Base-by-base conservation (phyloP, 352 stramenopile species). In the Globisporangium radiosum region DNA sequence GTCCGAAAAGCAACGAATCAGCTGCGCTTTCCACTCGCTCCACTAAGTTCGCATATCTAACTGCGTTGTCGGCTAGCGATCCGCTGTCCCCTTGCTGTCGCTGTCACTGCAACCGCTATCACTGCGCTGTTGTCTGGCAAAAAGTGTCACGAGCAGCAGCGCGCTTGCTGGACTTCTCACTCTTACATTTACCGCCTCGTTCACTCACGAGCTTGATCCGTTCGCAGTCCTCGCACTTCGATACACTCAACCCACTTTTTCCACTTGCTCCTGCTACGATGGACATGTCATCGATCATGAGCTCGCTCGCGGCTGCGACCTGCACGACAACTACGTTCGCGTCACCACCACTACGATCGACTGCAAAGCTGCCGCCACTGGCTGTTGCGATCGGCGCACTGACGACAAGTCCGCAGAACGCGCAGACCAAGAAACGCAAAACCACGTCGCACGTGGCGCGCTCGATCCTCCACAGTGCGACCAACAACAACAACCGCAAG, bases 401-500 rank as follows among this genome's bases (percentile, higher is more conserved):
- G 3, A 43, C 47, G 9, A 8, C 42, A 7, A 62, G 47, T 25
- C 57, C 48, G 40, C 57, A 44, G 11, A 52, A 47, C 11, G 15
- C 19, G 8, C 57, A 50, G 25, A 38, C 8, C 36, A 62, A 62
- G 40, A 39, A 50, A 15, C 11, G 13, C 5, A 39, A 15, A 13
- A 25, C 14, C 15, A 37, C 57, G 14, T 47, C 49, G 8, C 39
- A 49, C 5, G 49, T 62, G 48, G 57, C 25, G 17, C 54, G 60
- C 15, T 56, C 47, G n/a, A 57, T 66, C 13, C 11, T 63, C n/a
- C 57, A 62, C 7, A 54, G 13, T 47, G 43, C 43, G 15, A 15
- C 19, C 19, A 71, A 76, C 57, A 75, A 73, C 25, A 33, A 3
- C 54, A 47, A 56, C 19, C 72, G 68, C 54, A 81, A 79, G 64